Percentiles rank a stretch among this genome's conserved stretches.
Conservation (phyloP, 2,329 filamentous ascomycete species). For the Periconia sp. region DNA sequence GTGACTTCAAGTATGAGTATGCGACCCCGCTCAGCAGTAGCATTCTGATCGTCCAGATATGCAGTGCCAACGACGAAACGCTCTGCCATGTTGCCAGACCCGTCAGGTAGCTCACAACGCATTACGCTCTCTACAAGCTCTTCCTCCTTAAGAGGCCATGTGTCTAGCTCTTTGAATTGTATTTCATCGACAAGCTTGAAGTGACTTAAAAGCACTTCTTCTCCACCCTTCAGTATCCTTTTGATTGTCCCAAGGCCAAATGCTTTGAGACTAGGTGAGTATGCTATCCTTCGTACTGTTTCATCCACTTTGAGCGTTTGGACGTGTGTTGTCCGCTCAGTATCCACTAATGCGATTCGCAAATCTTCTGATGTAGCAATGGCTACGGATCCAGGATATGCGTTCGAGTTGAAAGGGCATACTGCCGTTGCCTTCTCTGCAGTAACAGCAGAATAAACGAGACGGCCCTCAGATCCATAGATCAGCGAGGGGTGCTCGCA, state of each 20-base stretch:
- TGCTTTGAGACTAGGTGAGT: conserved; percentile 74
- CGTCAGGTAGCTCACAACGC: conserved; percentile 69
- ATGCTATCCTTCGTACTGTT: conserved; percentile 84
- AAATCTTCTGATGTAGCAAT: conserved; percentile 77
- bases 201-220: conserved; percentile 76
- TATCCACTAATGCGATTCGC: conserved; percentile 79
- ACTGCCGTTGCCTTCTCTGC: conserved; percentile 82
- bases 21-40: conserved; percentile 64
- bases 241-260: conserved; percentile 88
- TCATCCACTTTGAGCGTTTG: conserved; percentile 76
- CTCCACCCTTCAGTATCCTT: conserved; percentile 68
- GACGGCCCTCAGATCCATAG: conserved; percentile 82
- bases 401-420: conserved; percentile 78
- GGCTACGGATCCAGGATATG: conserved; percentile 78
- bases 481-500: conserved; percentile 94
- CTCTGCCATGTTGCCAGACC: conserved; percentile 62
- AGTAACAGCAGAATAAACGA: conserved; percentile 92
- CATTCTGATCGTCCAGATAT: conserved; percentile 65
- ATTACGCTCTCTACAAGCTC: conserved; percentile 88
- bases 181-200: conserved; percentile 91
- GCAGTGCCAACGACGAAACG: conserved; percentile 91
- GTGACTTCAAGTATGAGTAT: conserved; percentile 85
- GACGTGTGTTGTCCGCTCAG: conserved; percentile 84
- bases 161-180: conserved; percentile 76
- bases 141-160: conserved; percentile 63